A percentile compares a stretch with the other conserved stretches of the same genome.
phyloP scores from a whole-genome alignment of 1,284 basidiomycete genomes.

The Xerocomus minutiporus region DNA sequence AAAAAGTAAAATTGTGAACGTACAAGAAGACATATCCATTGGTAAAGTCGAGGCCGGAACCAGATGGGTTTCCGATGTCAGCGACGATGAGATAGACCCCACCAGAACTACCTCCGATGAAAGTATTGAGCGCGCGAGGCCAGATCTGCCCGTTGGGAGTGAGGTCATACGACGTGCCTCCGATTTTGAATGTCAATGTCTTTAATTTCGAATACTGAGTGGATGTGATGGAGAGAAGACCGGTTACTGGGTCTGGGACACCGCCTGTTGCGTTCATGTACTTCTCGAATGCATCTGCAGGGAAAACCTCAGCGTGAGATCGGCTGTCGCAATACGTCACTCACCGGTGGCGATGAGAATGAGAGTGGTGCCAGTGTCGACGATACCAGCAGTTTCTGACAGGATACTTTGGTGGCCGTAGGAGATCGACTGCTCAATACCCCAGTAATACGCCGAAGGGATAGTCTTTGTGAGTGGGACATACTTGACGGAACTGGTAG shows the following conservation, averaged over 20 bases:
- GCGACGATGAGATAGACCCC: neutral
- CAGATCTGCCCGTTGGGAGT: neutral
- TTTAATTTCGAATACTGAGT: neutral
- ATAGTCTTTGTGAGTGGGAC: slow-evolving; percentile 42
- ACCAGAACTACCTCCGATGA: neutral
- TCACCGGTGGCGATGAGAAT: neutral
- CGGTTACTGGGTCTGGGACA: neutral
- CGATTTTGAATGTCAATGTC: neutral
- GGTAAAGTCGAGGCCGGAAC: neutral
- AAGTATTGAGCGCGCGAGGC: neutral
- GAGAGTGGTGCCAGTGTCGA: too few relatives aligned
- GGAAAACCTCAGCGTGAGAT: neutral
- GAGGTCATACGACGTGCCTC: neutral
- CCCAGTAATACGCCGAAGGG: neutral
- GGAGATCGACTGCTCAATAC: neutral
- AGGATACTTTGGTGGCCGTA: neutral
- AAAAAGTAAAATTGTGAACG: neutral
- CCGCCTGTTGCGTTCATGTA: neutral
- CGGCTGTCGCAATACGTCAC: neutral
- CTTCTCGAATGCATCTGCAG: neutral
- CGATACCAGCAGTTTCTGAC: neutral
- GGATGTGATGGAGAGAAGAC: neutral
- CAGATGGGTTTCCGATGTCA: neutral
- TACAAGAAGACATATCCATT: neutral
- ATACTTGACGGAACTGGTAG: slow-evolving; percentile 41